A percentile compares a stretch with the other conserved stretches of the same genome.
Conservation (phyloP, 768 basidiomycete genomes). For the Flagelloscypha sp. region DNA sequence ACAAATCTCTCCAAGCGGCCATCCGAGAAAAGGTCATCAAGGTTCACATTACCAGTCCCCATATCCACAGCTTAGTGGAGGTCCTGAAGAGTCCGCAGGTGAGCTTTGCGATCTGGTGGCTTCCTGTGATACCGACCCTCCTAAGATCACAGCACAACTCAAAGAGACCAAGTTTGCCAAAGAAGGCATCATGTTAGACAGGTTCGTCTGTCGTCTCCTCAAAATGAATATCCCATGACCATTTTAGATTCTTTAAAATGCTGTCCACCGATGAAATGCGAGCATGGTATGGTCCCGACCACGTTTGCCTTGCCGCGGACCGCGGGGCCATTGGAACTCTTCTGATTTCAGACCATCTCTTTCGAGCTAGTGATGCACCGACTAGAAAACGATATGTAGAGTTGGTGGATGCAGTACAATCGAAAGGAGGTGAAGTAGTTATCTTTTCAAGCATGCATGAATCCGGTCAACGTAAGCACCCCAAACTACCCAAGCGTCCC, state of each 20-base stretch:
- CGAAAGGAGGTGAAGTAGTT: constrained; percentile 85
- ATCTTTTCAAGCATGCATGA: constrained; percentile 99
- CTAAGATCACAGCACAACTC: constrained; percentile 61
- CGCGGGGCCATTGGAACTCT: constrained; percentile 91
- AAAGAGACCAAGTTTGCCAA: constrained; percentile 96
- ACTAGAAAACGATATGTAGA: constrained; percentile 78
- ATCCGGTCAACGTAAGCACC: constrained; percentile 83
- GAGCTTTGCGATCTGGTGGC: constrained; percentile 9
- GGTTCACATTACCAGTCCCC: constrained; percentile 87
- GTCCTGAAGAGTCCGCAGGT: constrained; percentile 94
- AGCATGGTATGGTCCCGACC: constrained; percentile 97
- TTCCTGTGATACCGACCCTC: background rate
- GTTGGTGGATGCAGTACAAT: constrained; percentile 82
- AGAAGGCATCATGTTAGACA: constrained; percentile 88
- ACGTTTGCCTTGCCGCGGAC: constrained; percentile 86
- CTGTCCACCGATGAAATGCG: constrained; percentile 88
- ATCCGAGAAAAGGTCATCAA: constrained; percentile 78
- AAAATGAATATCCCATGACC: constrained; percentile 3
- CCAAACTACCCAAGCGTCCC: constrained; percentile 1
- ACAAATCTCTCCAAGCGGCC: constrained; percentile 73
- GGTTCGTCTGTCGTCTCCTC: constrained; percentile 30
- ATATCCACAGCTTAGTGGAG: constrained; percentile 93
- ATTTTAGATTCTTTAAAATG: constrained; percentile 91
- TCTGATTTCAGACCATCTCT: constrained; percentile 90
- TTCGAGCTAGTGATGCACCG: constrained; percentile 75